phyloP scores from a whole-genome alignment of 2,329 filamentous ascomycete species.

The Phaeosphaeriaceae sp. region DNA sequence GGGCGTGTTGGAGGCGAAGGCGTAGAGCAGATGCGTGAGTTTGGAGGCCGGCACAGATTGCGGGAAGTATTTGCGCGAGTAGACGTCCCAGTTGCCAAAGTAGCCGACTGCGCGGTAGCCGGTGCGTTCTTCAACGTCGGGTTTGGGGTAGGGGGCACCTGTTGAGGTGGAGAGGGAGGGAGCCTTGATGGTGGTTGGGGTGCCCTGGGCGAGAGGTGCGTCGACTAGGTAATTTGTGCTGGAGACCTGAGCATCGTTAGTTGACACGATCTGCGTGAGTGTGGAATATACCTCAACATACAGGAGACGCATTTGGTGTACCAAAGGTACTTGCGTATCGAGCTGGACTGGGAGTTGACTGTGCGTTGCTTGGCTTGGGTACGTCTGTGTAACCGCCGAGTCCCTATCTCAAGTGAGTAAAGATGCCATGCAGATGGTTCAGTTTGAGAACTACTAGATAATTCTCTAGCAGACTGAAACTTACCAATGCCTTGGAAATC shows the following conservation, averaged over 20 bases:
- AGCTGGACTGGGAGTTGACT: background rate
- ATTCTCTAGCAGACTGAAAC: background rate
- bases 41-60: slow-evolving; percentile 82
- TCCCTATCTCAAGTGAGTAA: background rate
- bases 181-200: background rate
- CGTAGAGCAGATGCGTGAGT: slow-evolving; percentile 88
- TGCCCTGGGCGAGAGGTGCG: background rate
- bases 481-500: background rate
- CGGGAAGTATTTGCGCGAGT: slow-evolving; percentile 83
- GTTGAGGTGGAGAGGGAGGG: background rate
- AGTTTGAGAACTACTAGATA: background rate
- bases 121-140: slow-evolving; percentile 6
- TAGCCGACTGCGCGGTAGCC: slow-evolving; percentile 63
- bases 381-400: background rate
- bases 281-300: background rate
- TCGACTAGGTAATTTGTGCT: background rate
- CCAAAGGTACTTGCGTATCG: slow-evolving; percentile 2
- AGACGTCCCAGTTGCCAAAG: slow-evolving; percentile 85
- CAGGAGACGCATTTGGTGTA: background rate
- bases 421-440: background rate
- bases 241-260: background rate
- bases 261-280: background rate
- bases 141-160: background rate
- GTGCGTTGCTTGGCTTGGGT: background rate
- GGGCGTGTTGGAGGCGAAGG: slow-evolving; percentile 88